Conservation (phyloP, 306 rosid species). For the Pachyrhizus erosus region DNA sequence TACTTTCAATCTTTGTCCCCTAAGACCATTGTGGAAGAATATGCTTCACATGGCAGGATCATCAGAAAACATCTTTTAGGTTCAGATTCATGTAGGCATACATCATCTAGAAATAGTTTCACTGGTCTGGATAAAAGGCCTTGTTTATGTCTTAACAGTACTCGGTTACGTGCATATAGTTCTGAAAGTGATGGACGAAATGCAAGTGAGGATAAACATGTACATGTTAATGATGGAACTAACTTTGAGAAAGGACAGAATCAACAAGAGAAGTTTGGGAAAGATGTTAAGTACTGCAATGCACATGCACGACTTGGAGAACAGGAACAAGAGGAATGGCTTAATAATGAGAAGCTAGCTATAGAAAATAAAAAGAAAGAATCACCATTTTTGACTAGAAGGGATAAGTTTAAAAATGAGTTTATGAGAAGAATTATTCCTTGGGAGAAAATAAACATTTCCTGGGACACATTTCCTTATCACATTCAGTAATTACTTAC, state of each 20-base stretch:
- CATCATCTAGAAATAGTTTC: slow-evolving; percentile 47
- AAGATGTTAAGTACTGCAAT: slow-evolving; percentile 58
- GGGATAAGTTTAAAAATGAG: slow-evolving; percentile 84
- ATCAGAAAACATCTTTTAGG: slow-evolving; percentile 53
- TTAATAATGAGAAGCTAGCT: slow-evolving; percentile 70
- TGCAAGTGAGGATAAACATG: slow-evolving; percentile 76
- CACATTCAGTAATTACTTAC: slow-evolving; percentile 68
- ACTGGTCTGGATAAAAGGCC: slow-evolving; percentile 44
- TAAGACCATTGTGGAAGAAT: slow-evolving; percentile 43
- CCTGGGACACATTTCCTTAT: slow-evolving; percentile 96
- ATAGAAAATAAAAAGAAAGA: slow-evolving; percentile 72
- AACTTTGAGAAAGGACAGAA: slow-evolving; percentile 55
- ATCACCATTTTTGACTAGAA: slow-evolving; percentile 77
- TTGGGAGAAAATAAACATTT: slow-evolving; percentile 88
- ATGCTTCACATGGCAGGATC: slow-evolving; percentile 49
- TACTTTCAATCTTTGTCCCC: slow-evolving; percentile 52
- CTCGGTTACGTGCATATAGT: slow-evolving; percentile 67
- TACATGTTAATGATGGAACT: slow-evolving; percentile 64
- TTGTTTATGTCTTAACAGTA: slow-evolving; percentile 47
- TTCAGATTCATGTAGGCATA: slow-evolving; percentile 44
- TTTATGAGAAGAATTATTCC: slow-evolving; percentile 85
- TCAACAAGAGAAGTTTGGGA: slow-evolving; percentile 52
- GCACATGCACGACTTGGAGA: slow-evolving; percentile 80
- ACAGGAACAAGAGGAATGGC: slow-evolving; percentile 94
- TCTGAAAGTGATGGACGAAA: slow-evolving; percentile 89